Base-by-base conservation (phyloP, 495 filamentous ascomycete species). In the Xylaria venustula region DNA sequence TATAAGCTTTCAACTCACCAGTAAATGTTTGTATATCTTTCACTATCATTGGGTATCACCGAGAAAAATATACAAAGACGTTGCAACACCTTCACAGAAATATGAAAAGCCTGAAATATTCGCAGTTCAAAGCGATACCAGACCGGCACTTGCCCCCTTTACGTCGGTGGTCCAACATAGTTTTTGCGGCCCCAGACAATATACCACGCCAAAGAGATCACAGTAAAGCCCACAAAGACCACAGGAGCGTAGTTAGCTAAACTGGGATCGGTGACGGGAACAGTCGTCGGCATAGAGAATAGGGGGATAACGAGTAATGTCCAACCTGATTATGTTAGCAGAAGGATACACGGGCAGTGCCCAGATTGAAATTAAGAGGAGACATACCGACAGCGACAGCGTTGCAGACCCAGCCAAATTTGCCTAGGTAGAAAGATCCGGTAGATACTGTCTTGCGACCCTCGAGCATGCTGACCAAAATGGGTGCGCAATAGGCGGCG, bases 181-280 rank as follows among this genome's bases (percentile, higher is more conserved):
- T 87, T 78, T 71, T 87, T 87, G 59, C 85, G 81, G 36, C 88
- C 88, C 78, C 88, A 79, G 9, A 62, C 70, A 17, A 71, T 20
- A 59, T 81, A 81, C 76, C 76, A 79, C 12, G 25, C 65, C 30
- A 60, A 50, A 5, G 77, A 79, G 42, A 87, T 74, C 7, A 73
- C 67, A 25, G 83, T 79, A 54, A 88, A 88, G 3, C 82, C 87
- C 19, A 89, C 83, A 28, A 81, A 75, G 0, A 87, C 87, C 0
- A 87, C 87, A 3, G 84, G 81, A 0, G 87, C 87, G 65, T 88
- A 89, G 68, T 88, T 87, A 78, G 85, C 85, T 49, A 87, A 66
- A 12, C 81, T 82, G 56, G 83, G 76, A 22, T 76, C 77, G 2
- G 74, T 77, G 8, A 88, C 86, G 5, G 87, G 87, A 49, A 88